Percentiles rank a stretch among this genome's conserved stretches.
Conservation (phyloP, 2,329 filamentous ascomycete species). For the Calonectria pseudoturangicola region DNA sequence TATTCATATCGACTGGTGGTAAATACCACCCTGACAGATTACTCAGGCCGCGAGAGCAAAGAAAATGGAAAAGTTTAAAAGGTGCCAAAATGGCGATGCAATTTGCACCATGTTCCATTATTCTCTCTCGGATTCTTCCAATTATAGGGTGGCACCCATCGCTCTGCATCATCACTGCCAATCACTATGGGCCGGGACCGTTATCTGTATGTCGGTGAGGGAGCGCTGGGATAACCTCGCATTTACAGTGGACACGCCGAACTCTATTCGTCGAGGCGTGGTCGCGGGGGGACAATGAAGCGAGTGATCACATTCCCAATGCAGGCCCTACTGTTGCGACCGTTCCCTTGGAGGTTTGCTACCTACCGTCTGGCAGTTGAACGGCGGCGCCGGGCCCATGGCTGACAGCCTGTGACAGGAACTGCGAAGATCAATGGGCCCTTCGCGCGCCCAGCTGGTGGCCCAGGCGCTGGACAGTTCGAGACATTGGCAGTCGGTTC, state of each 20-base stretch:
- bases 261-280: constrained; percentile 15
- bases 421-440: constrained; percentile 4
- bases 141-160: neutral
- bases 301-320: neutral
- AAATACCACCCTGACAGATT: too few species aligned
- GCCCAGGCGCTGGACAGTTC: constrained; percentile 1
- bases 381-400: constrained; percentile 5
- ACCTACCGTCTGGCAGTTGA: constrained; percentile 4
- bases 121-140: neutral
- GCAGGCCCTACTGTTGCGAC: constrained; percentile 1
- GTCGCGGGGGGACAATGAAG: neutral
- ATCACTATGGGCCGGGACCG: neutral
- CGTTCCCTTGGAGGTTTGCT: neutral
- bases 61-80: too few species aligned
- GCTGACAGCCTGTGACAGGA: neutral
- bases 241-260: constrained; percentile 20
- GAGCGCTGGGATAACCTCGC: constrained; percentile 6
- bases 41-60: too few species aligned
- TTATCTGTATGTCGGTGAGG: constrained; percentile 24
- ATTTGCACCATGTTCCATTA: neutral
- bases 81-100: too few species aligned
- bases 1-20: too few species aligned
- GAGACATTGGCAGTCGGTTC: neutral
- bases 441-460: neutral
- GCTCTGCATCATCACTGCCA: neutral